Percentiles rank a stretch among this genome's conserved stretches.
These are phyloP conservation scores for Paraphaeosphaeria minitans DNA, from an alignment of 2,329 filamentous ascomycete species.

Conservation along the genomic window DNA sequence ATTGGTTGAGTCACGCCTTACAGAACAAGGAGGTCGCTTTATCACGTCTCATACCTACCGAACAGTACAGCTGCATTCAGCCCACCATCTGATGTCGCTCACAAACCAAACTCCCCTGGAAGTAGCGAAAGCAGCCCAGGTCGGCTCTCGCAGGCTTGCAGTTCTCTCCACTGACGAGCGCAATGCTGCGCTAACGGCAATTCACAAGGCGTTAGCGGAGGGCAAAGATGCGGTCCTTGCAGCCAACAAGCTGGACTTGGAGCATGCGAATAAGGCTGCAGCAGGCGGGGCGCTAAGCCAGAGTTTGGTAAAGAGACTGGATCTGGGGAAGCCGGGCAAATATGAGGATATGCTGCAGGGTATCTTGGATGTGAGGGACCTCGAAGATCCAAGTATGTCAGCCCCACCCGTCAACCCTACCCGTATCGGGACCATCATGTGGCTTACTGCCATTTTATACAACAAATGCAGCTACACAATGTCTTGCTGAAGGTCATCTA, in stretches of 20 bases:
- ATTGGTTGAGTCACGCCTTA: constrained; percentile 35
- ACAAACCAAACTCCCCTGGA: constrained; percentile 81
- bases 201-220: constrained; percentile 75
- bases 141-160: constrained; percentile 81
- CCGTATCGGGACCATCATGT: not conserved
- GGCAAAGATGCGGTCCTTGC: constrained; percentile 78
- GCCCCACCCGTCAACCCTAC: not conserved
- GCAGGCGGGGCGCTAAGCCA: constrained; percentile 76
- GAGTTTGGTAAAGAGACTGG: constrained; percentile 85
- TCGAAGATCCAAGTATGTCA: constrained; percentile 81
- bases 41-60: constrained; percentile 7
- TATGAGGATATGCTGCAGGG: constrained; percentile 98
- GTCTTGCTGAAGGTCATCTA: too few species aligned
- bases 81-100: constrained; percentile 67
- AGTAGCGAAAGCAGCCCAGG: constrained; percentile 77
- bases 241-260: constrained; percentile 85
- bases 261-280: constrained; percentile 73
- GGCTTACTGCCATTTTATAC: too few species aligned
- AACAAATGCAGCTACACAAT: too few species aligned
- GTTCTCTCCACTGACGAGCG: constrained; percentile 76
- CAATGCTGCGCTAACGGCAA: constrained; percentile 82
- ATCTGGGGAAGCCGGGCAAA: constrained; percentile 85
- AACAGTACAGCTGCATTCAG: constrained; percentile 7
- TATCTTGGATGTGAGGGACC: constrained; percentile 81
- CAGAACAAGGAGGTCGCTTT: constrained; percentile 14